Evolutionary conservation across 2,329 filamentous ascomycete genomes (phyloP), one percentile per base, ranked within the genome.

Genomic region (Chrysoporthe austroafricana): DNA sequence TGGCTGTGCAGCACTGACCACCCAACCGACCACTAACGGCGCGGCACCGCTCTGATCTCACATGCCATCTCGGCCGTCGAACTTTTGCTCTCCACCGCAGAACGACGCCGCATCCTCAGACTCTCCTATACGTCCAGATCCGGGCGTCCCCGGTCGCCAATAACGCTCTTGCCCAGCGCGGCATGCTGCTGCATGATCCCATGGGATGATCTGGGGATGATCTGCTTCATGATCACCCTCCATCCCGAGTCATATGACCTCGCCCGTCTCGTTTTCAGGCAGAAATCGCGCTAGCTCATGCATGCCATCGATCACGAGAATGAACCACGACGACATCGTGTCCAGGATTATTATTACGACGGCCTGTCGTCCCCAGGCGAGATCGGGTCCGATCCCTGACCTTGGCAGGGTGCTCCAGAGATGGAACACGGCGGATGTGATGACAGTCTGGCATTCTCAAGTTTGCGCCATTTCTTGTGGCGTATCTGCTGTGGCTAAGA

Each of bases 1-100:
- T 68, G 66, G 66, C 66, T 68, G 66, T 68, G 66, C 56, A 65
- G 42, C 56, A 68, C 66, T 62, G 50, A 62, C 48, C 42, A 36
- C 26, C 42, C 13, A 63, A 11, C 14, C 66, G 44, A 60, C 57
- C 57, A 67, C 44, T 64, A 44, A 64, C 39, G 39, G 60, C 57
- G 21, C 48, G 14, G 32, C 32, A 7, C 54, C 50, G 16, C 32
- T 56, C 57, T 68, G 46, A 62, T 50, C 66, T 65, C 66, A 68
- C 56, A 42, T 65, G 39, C 46, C 42, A 44, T 58, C n/a, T 34
- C 39, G 50, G 62, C 16, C 34, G 66, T 18, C 48, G 36, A 59
- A 32, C 32, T 61, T 61, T 43, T 6, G 14, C 18, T 61, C 56
- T 39, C 44, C 54, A 50, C 32, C 43, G 9, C 58, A 42, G 42